A percentile compares a stretch with the other conserved stretches of the same genome.
Evolutionary conservation across 257 asterid species (phyloP).

Genomic region (Nicotiana obtusifolia): DNA sequence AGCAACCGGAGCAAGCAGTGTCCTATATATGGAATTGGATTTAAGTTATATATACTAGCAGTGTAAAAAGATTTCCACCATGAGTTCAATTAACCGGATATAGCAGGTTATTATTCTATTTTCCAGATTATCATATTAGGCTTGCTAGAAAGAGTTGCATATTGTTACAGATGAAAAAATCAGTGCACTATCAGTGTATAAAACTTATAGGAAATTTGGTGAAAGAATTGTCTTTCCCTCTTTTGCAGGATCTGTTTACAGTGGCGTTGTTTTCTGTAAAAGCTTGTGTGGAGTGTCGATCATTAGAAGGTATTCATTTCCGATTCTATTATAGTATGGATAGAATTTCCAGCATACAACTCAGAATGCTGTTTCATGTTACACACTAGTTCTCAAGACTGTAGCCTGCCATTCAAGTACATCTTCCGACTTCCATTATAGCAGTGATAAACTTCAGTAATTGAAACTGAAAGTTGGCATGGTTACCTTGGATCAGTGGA

Average conservation of each 20-base stretch:
- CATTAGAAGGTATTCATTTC: constrained; percentile 68
- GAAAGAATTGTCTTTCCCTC: neutral
- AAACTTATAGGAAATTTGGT: neutral
- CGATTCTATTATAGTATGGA: neutral
- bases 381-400: neutral
- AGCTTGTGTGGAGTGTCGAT: constrained; percentile 87
- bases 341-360: neutral
- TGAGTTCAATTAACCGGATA: neutral
- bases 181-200: no score
- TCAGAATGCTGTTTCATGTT: neutral
- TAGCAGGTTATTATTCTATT: neutral
- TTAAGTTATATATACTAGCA: no score
- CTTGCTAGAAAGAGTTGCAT: neutral
- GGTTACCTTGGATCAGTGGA: constrained; percentile 49
- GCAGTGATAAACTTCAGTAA: neutral
- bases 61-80: neutral
- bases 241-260: constrained; percentile 68
- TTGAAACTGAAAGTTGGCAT: neutral
- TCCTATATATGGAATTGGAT: neutral
- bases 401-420: neutral
- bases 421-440: neutral
- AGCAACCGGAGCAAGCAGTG: neutral
- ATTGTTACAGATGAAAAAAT: neutral
- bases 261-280: constrained; percentile 78
- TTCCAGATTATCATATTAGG: neutral